Evolutionary conservation across 2,329 filamentous ascomycete genomes (phyloP).

Genomic region (Fusarium poae): DNA sequence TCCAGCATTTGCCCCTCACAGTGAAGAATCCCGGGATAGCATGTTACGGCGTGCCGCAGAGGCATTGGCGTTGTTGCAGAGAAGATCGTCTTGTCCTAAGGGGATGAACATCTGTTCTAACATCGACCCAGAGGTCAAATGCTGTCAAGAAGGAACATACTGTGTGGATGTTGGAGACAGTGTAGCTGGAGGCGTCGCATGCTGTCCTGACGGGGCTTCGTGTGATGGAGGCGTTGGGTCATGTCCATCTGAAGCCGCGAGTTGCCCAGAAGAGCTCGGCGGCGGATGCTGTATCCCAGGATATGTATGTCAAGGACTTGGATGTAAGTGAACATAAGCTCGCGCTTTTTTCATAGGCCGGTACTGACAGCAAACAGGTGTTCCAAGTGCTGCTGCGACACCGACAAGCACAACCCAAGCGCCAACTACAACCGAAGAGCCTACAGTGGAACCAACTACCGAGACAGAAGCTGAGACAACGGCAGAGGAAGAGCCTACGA

Average conservation of each 20-base stretch:
- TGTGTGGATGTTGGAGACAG: conserved; percentile 75
- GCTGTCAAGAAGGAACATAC: conserved; percentile 74
- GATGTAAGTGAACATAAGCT: conserved; percentile 67
- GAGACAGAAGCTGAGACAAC: conserved; percentile 50
- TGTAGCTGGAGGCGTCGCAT: conserved; percentile 77
- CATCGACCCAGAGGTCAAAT: conserved; percentile 77
- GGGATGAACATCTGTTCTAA: conserved; percentile 74
- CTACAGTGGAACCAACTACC: conserved; percentile 55
- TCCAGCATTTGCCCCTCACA: conserved; percentile 66
- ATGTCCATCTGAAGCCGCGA: conserved; percentile 73
- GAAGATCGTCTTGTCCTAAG: conserved; percentile 75
- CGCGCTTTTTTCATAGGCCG: neutral
- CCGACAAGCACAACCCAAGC: conserved; percentile 37
- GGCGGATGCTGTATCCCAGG: conserved; percentile 83
- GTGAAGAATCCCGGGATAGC: conserved; percentile 43
- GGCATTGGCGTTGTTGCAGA: conserved; percentile 63
- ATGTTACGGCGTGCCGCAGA: conserved; percentile 61
- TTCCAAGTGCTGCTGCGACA: conserved; percentile 53
- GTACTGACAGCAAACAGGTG: conserved; percentile 45
- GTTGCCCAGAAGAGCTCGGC: conserved; percentile 73
- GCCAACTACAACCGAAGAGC: conserved; percentile 54
- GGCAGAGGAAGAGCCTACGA: conserved; percentile 26
- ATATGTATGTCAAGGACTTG: conserved; percentile 76
- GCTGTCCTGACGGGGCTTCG: conserved; percentile 74
- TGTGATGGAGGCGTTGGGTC: conserved; percentile 73